Base-by-base conservation (phyloP, 495 filamentous ascomycete genomes). In the Penicillium paradoxum region DNA sequence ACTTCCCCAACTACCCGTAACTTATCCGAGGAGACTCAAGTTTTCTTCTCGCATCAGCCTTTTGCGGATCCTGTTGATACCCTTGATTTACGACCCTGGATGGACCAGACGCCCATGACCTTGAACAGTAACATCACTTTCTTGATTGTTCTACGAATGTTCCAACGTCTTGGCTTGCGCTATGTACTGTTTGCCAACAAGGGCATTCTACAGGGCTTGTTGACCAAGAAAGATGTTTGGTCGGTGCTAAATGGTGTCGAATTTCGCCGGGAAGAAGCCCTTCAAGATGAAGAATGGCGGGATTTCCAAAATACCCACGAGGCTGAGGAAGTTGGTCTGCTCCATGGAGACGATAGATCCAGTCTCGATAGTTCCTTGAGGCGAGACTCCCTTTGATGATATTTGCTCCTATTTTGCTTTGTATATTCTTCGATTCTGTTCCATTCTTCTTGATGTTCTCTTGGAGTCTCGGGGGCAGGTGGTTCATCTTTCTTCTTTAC, bases 201-300 rank as follows among this genome's bases (percentile, higher is more conserved):
- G 56, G 95, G 93, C 8, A 77, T 83, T 29, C 67, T 98, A 36
- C 84, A 88, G 65, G 93, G 93, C 1, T 63, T 98, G 41, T 69
- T 97, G 58, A 98, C 95, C 18, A 97, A 97, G 78, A 97, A 98
- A 74, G 93, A 98, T 71, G 84, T 96, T n/a, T 97, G 90, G 88
- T 90, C 87, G 60, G 83, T 96, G 17, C 72, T 98, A 10, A 91
- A 95, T 65, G 87, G 87, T 18, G 82, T 84, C 14, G 87, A 91
- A 58, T 85, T 84, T 40, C 69, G 69, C 15, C 63, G 65, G n/a
- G 62, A 59, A 45, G 71, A 74, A 29, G 60, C 60, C 27, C 43
- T 70, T 18, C 69, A 67, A 42, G 57, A 67, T 8, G 46, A 64
- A 21, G 58, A 73, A 2, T 70, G 73, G 24, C 67, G 70, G 37